Base-by-base conservation (phyloP, 1,284 basidiomycete genomes). In the Veloboletus limbatus region DNA sequence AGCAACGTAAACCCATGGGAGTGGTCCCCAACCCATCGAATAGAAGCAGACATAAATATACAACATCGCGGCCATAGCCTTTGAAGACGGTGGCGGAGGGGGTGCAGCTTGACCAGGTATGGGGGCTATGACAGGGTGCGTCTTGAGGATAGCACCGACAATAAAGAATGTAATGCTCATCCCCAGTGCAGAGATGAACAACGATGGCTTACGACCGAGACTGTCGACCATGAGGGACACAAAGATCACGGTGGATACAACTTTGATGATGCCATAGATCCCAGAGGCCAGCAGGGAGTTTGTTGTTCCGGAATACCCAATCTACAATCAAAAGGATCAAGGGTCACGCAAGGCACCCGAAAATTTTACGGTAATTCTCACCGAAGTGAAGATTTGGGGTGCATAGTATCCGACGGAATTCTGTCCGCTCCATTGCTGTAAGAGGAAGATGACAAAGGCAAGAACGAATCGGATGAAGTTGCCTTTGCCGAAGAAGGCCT, bases 31-130 rank as follows among this genome's bases (percentile, higher is more conserved):
- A 18, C 81, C 86, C 77, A 88, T 81, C 1, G 80, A 82, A 59
- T 87, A 88, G 67, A 87, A 88, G 60, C 77, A 81, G 20, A 85
- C 85, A 53, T 84, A 88, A 38, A 88, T 78, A 57, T 88, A 88
- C 9, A 88, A 58, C 78, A 88, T 78, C 2, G 77, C 85, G 2
- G 85, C 85, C 85, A 88, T 88, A 0, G 74, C 86, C 53, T 79
- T 76, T 2, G 75, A 76, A 4, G 84, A 72, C 0, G 78, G 69
- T 0, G 76, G 60, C 0, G 77, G 76, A 2, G 58, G 26, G 3
- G 57, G 46, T 1, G 48, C 45, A 2, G 54, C 40, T 22, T 62
- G 60, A 26, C 62, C 68, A 0, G 62, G 53, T 8, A 46, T 43
- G 3, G 62, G 51, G 2, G 65, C 52, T 7, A 69, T 67, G 3